Evolutionary conservation across 805 yeast genomes (phyloP).

Genomic region (Jamesozyma lodderae): DNA sequence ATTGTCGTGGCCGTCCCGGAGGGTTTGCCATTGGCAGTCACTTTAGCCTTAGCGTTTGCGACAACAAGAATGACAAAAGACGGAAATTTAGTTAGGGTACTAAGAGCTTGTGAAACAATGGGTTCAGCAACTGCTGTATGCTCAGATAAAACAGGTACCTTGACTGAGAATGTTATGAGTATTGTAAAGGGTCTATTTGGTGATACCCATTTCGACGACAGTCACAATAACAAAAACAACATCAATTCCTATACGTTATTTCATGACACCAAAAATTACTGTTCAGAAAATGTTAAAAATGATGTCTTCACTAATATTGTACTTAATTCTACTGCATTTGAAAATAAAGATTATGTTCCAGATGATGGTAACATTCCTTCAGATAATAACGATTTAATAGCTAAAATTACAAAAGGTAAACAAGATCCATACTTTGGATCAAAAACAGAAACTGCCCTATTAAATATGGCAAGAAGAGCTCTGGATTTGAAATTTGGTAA

Average conservation of each 20-base stretch:
- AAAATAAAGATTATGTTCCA: conserved; percentile 36
- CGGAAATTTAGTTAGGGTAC: conserved; percentile 88
- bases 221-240: conserved; percentile 16
- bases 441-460: conserved; percentile 87
- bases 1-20: conserved; percentile 99
- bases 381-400: conserved; percentile 4
- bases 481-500: conserved; percentile 34
- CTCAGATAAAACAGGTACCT: conserved; percentile 95
- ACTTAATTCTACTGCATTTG: conserved; percentile 86
- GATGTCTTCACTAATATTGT: conserved; percentile 48
- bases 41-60: conserved; percentile 93
- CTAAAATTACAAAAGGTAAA: conserved; percentile 11
- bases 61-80: conserved; percentile 97
- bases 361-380: neutral
- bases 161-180: conserved; percentile 89
- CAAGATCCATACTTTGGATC: conserved; percentile 75
- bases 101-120: conserved; percentile 95
- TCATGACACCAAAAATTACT: conserved; percentile 4
- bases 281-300: conserved; percentile 11
- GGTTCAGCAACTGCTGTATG: conserved; percentile 97
- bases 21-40: conserved; percentile 95
- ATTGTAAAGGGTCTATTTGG: conserved; percentile 75
- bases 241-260: conserved; percentile 5
- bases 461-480: conserved; percentile 53
- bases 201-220: conserved; percentile 44